Evolutionary conservation across 352 stramenopile species (phyloP).

Genomic region (Peronospora farinosa): DNA sequence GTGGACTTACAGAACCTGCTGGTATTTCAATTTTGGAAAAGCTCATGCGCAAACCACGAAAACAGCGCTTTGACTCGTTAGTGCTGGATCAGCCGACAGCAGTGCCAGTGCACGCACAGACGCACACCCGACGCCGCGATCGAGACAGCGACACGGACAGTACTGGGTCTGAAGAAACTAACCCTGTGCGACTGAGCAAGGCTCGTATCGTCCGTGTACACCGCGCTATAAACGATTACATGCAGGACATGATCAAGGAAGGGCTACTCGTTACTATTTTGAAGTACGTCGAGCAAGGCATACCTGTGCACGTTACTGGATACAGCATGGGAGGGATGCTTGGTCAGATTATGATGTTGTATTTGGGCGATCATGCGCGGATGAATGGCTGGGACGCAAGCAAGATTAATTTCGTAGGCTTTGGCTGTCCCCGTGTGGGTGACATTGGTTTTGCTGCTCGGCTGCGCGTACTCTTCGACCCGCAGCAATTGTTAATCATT

Average conservation of each 20-base stretch:
- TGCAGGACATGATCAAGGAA: constrained; percentile 82
- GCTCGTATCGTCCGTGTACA: constrained; percentile 65
- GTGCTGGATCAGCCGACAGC: constrained; percentile 51
- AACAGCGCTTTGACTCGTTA: constrained; percentile 68
- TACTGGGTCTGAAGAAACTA: constrained; percentile 34
- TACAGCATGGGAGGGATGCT: constrained; percentile 86
- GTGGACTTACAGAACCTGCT: constrained; percentile 55
- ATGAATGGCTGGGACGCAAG: constrained; percentile 66
- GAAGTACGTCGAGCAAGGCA: constrained; percentile 63
- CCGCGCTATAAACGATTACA: constrained; percentile 71
- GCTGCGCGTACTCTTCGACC: constrained; percentile 66
- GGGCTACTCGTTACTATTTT: constrained; percentile 69
- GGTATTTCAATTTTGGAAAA: constrained; percentile 71
- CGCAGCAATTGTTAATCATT: constrained; percentile 73
- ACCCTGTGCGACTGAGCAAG: constrained; percentile 51
- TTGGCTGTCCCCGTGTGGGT: constrained; percentile 72
- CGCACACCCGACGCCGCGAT: constrained; percentile 38
- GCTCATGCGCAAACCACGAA: constrained; percentile 49
- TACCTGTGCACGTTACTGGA: constrained; percentile 72
- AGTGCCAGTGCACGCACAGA: constrained; percentile 49
- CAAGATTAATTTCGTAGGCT: constrained; percentile 82
- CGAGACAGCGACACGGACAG: constrained; percentile 53
- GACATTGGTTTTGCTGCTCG: constrained; percentile 74
- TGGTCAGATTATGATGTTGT: constrained; percentile 71
- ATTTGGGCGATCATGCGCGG: constrained; percentile 66